Evolutionary conservation across 2,329 filamentous ascomycete genomes (phyloP), one percentile per base, ranked within the genome.

Genomic region (Colletotrichum eleusines): DNA sequence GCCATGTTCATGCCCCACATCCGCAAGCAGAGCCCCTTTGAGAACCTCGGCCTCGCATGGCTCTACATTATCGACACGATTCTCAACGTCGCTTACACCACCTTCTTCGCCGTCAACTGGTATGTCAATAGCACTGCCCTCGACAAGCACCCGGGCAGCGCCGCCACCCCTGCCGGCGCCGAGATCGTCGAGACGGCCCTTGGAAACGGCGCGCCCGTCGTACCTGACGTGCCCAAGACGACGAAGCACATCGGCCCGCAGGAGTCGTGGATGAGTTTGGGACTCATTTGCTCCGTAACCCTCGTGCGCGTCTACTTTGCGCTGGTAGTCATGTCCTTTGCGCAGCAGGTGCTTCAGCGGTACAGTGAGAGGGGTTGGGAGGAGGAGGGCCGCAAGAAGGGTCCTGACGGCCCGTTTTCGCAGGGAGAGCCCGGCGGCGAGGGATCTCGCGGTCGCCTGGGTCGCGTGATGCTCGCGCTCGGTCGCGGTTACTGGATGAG

Each of bases 401-500:
- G 63, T n/a, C 53, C 71, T 26, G 72, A 70, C 18, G 94, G 82
- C 84, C 94, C 85, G 0, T 97, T 97, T 80, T 87, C 88, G 0
- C 81, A 84, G 40, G 89, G 88, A 62, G 88, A 89, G 54, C 89
- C 91, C n/a, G 90, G 93, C 66, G 94, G 94, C 14, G 87, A 92
- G 72, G 94, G 94, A 23, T 94, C 92, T 89, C 88, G 87, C 79
- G 95, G 94, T 42, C 90, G 89, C 76, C 77, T 97, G 14, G 95
- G 94, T n/a, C 87, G 95, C 62, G 78, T 88, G 40, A 93, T 98
- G 92, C 86, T 97, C 35, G 87, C 86, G 12, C 85, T 94, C 31
- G 92, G 92, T 48, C 88, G 88, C 74, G 86, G 86, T 68, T 98
- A 97, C 83, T 98, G 95, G 94, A 84, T 97, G 20, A 92, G 92